Evolutionary conservation across 495 filamentous ascomycete genomes (phyloP), one percentile per base, ranked within the genome.

Genomic region (Aspergillus heteromorphus): DNA sequence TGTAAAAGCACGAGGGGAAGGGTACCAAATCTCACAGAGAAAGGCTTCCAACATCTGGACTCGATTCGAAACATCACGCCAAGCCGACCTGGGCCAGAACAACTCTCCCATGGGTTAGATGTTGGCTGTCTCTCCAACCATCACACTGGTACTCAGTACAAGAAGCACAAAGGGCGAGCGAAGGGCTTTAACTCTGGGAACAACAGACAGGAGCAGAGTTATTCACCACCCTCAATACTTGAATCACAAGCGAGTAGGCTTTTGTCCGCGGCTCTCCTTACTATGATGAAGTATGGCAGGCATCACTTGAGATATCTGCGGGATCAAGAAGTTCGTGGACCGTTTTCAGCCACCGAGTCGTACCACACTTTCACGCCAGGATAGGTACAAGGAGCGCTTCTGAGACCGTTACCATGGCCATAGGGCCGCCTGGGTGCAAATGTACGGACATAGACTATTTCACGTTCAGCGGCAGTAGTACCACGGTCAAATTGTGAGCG

Each of bases 401-500:
- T 64, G 17, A 67, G 49, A 41, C 57, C 57, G 40, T 56, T 60
- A 19, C 31, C 25, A 16, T 49, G 19, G 47, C 51, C 49, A 34
- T 61, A 56, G 7, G 60, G 48, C 42, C 52, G 55, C 19, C 50
- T 56, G 10, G 62, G 60, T 19, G 57, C 56, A 48, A 65, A 52
- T 6, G 62, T 60, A 30, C 60, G 60, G 53, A 66, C 62, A 45
- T 62, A 61, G 16, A 65, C 53, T 20, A 63, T 56, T 48, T 67
- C 65, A 16, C 65, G 58, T 47, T 69, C 66, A 27, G 66, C 62
- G 41, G 64, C 64, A 29, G 62, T 67, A 6, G 64, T 69, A 25
- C 87, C 87, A 40, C 87, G 85, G 58, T 91, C 87, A 65, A 78
- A 91, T 60, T 88, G 86, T 30, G 87, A 89, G 41, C 84, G 85